A percentile compares a stretch with the other conserved stretches of the same genome.
These are phyloP conservation scores for Xylaria sp. DNA, from an alignment of 2,329 filamentous ascomycete species.

Conservation along the genomic window DNA sequence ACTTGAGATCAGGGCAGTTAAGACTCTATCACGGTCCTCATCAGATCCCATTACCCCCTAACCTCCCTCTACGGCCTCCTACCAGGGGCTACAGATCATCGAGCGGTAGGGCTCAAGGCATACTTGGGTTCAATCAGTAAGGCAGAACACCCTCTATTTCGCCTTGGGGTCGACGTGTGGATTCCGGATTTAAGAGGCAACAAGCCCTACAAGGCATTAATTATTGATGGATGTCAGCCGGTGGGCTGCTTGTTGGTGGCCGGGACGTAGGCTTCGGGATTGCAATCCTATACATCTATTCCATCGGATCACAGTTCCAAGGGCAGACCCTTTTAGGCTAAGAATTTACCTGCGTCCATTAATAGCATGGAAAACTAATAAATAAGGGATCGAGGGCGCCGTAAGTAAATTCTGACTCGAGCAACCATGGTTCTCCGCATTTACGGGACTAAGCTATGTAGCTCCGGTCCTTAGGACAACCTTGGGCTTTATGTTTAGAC, in stretches of 20 bases:
- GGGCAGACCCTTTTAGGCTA: neutral
- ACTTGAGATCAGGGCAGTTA: neutral
- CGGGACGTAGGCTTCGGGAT: too few relatives aligned
- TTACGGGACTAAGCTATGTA: neutral
- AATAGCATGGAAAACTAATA: neutral
- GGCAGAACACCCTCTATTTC: neutral
- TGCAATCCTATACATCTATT: too few relatives aligned
- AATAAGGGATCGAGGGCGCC: neutral
- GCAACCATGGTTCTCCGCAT: neutral
- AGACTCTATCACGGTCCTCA: neutral
- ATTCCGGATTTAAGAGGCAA: neutral
- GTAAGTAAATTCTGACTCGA: neutral
- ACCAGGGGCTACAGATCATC: neutral
- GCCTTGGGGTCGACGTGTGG: neutral
- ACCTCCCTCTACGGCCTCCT: neutral
- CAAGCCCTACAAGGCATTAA: neutral
- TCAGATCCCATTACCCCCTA: neutral
- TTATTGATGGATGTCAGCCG: neutral
- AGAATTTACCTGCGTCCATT: neutral
- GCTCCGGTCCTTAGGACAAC: neutral
- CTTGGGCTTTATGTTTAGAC: neutral
- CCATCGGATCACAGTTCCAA: neutral
- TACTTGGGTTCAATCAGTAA: neutral
- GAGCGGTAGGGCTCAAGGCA: neutral
- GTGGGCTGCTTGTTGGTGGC: too few relatives aligned